phyloP scores from a whole-genome alignment of 331 rosid genomes.

The Spiraea crenata region DNA sequence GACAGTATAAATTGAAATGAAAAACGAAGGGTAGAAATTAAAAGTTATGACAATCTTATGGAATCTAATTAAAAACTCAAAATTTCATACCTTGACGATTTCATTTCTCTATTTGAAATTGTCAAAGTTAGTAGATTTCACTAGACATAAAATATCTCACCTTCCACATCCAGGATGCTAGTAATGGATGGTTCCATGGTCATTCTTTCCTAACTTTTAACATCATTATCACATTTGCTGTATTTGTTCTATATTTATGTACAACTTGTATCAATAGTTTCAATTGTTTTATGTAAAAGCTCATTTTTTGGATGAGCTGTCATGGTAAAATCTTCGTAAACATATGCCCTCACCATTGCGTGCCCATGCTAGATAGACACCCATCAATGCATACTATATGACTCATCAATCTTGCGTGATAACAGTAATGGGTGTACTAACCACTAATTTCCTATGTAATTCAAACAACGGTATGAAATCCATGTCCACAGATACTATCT shows the following conservation, averaged over 20 bases:
- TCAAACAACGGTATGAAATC: not conserved
- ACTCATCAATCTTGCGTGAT: not conserved
- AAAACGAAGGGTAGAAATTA: not conserved
- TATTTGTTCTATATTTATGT: not conserved
- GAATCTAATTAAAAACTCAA: not conserved
- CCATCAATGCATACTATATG: not conserved
- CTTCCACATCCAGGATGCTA: not conserved
- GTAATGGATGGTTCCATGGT: not conserved
- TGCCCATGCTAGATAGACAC: not conserved
- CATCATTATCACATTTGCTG: not conserved
- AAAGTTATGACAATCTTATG: not conserved
- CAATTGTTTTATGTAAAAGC: not conserved
- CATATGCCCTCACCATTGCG: not conserved
- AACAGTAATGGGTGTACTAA: not conserved
- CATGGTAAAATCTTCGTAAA: not conserved
- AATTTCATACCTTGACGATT: not conserved
- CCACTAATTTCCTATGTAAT: not conserved
- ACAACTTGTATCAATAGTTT: not conserved
- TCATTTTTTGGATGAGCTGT: not conserved
- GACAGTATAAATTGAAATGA: not conserved
- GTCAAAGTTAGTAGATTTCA: not conserved
- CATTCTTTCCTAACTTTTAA: not conserved
- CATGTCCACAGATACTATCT: not conserved
- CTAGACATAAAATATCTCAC: not conserved
- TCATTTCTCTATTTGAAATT: not conserved